Conservation (phyloP, 768 basidiomycete genomes). For the Phlegmacium glaucopus region DNA sequence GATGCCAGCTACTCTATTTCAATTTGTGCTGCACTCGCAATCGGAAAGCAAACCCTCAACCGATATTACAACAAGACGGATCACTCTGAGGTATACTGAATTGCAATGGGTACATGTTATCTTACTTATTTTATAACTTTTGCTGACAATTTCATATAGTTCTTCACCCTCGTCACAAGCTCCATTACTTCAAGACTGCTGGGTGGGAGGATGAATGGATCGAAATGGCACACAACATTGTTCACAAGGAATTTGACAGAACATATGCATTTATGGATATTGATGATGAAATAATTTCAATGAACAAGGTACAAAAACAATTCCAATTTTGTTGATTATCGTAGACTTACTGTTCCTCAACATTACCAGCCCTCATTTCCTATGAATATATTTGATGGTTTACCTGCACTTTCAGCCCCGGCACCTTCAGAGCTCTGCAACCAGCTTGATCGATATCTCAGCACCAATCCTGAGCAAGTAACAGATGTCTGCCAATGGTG, state of each 20-base stretch:
- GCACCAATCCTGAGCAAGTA: no score
- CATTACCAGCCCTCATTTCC: constrained; percentile 1
- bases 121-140: neutral
- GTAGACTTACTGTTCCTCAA: no score
- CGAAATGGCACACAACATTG: no score
- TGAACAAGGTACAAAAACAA: neutral
- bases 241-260: no score
- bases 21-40: no score
- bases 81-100: constrained; percentile 11
- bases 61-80: constrained; percentile 18
- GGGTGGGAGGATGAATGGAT: no score
- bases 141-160: constrained; percentile 1
- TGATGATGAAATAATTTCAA: neutral
- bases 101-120: constrained; percentile 17
- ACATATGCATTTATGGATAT: constrained; percentile 1
- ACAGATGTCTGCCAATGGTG: no score
- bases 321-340: neutral
- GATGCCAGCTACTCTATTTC: no score
- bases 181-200: no score
- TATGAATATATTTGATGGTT: constrained; percentile 23
- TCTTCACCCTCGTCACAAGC: no score
- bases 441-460: constrained; percentile 19
- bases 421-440: constrained; percentile 5
- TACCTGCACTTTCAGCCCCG: constrained; percentile 15
- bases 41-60: no score